These are phyloP conservation scores for Colletotrichum shisoi DNA, from an alignment of 2,329 filamentous ascomycete species.

Conservation along the genomic window DNA sequence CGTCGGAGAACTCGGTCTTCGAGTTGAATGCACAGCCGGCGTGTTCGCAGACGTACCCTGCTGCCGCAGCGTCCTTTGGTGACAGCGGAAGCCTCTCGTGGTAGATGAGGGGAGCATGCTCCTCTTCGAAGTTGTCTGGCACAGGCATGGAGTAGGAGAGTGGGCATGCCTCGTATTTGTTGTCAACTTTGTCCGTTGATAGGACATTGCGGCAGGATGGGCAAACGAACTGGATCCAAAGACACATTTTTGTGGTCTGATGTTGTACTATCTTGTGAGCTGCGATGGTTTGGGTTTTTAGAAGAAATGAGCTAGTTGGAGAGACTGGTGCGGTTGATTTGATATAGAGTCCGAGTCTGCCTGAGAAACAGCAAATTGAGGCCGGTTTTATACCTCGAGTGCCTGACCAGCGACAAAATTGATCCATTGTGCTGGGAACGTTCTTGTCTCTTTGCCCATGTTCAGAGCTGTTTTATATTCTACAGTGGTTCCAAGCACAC, in stretches of 20 bases:
- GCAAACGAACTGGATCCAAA: slow-evolving; percentile 20
- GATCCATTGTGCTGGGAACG: too few relatives aligned
- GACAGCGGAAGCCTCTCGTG: background rate
- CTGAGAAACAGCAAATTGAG: too few relatives aligned
- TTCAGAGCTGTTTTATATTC: too few relatives aligned
- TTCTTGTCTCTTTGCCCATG: too few relatives aligned
- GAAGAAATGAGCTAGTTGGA: too few relatives aligned
- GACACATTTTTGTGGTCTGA: slow-evolving; percentile 6
- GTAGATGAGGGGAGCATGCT: slow-evolving; percentile 1
- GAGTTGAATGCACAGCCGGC: slow-evolving; percentile 10
- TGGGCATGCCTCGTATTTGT: slow-evolving; percentile 9
- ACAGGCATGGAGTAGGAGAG: background rate
- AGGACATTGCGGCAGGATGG: slow-evolving; percentile 14
- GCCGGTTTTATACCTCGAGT: too few relatives aligned
- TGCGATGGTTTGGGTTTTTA: too few relatives aligned
- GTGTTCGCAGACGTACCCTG: background rate
- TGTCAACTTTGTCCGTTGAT: background rate
- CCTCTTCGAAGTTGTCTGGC: background rate
- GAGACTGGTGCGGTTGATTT: too few relatives aligned
- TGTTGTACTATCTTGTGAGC: too few relatives aligned
- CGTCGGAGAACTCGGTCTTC: background rate
- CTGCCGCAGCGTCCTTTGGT: background rate
- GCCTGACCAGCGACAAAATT: too few relatives aligned
- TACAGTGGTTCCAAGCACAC: too few relatives aligned
- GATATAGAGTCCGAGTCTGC: too few relatives aligned